Percentiles rank a stretch among this genome's conserved stretches.
Conservation (phyloP, 2,329 filamentous ascomycete species). For the Hypoxylon sp. region DNA sequence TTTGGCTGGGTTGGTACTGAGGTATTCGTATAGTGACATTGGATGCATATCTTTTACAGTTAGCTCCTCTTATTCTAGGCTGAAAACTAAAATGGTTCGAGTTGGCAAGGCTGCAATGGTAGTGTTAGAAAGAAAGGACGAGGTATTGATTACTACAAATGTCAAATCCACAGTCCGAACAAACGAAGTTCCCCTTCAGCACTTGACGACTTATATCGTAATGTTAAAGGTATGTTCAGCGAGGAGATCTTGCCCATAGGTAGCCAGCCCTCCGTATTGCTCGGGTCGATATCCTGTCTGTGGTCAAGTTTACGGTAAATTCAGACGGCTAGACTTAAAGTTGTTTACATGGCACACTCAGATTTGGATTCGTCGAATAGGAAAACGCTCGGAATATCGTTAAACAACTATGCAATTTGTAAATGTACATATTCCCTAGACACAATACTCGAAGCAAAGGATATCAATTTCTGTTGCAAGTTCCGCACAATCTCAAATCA, state of each 20-base stretch:
- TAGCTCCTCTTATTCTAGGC: background rate
- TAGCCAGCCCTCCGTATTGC: background rate
- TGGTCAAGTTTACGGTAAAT: background rate
- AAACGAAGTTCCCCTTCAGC: background rate
- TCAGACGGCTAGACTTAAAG: background rate
- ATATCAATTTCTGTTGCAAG: constrained; percentile 23
- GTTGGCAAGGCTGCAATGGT: background rate
- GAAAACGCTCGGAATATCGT: background rate
- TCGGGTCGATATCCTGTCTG: background rate
- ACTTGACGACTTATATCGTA: background rate
- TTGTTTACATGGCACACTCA: background rate
- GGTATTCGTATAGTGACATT: constrained; percentile 27
- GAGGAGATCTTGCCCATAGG: background rate
- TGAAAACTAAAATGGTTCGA: constrained; percentile 6
- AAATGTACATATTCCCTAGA: constrained; percentile 7
- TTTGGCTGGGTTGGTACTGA: constrained; percentile 16
- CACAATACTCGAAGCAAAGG: constrained; percentile 21
- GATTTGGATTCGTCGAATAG: background rate
- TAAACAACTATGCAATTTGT: constrained; percentile 4
- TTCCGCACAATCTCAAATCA: background rate
- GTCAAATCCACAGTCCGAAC: background rate
- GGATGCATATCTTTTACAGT: background rate
- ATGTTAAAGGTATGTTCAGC: background rate
- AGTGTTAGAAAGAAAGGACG: background rate
- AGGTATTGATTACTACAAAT: background rate